phyloP scores from a whole-genome alignment of 306 rosid genomes.

The Quercus mongolica region DNA sequence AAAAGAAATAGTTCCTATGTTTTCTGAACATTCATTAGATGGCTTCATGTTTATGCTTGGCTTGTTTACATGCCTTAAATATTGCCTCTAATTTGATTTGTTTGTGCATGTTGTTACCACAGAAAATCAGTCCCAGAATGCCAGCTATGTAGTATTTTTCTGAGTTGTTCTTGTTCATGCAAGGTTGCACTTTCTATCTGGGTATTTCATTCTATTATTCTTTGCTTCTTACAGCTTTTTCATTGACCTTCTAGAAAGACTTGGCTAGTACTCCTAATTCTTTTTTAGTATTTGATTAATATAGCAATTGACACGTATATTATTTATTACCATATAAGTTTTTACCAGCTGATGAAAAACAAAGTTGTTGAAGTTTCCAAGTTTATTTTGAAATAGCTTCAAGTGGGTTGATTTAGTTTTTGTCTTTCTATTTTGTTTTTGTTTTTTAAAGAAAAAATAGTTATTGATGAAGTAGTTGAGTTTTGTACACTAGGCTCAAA shows the following conservation, averaged over 20 bases:
- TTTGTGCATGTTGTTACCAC: too few relatives aligned
- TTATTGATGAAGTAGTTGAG: slow-evolving; percentile 1
- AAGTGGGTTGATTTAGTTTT: neutral
- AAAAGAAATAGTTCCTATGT: too few relatives aligned
- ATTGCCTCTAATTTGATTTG: too few relatives aligned
- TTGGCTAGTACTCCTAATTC: neutral
- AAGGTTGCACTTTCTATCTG: neutral
- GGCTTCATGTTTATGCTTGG: too few relatives aligned
- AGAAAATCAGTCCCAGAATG: too few relatives aligned
- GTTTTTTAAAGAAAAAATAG: neutral
- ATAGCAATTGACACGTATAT: neutral
- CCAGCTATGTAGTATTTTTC: neutral
- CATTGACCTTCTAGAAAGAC: slow-evolving; percentile 20
- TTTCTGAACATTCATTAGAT: too few relatives aligned
- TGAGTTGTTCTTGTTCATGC: neutral
- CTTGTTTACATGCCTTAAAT: too few relatives aligned
- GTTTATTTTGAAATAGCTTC: neutral
- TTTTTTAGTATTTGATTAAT: neutral
- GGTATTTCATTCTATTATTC: neutral
- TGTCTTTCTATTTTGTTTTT: neutral
- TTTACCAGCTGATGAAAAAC: neutral
- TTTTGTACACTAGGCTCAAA: neutral
- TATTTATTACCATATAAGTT: neutral
- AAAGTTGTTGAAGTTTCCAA: neutral
- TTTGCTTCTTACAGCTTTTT: neutral